Percentiles rank a stretch among this genome's conserved stretches.
phyloP scores from a whole-genome alignment of 257 asterid species.

The Lycium barbarum region DNA sequence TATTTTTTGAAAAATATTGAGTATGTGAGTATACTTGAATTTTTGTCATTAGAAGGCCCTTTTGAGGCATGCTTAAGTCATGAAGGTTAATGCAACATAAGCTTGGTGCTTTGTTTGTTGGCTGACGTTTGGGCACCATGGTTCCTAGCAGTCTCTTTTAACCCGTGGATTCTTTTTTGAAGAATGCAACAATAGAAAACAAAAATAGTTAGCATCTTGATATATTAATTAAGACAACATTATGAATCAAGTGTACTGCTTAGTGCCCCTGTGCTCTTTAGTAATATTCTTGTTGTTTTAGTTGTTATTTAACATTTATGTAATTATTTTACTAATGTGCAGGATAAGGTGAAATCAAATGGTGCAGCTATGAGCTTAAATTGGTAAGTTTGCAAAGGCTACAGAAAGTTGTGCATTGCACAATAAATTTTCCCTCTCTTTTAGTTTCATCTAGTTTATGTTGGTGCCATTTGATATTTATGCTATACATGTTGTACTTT shows the following conservation, averaged over 20 bases:
- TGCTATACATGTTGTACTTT: not conserved
- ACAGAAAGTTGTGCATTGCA: not conserved
- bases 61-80: not conserved
- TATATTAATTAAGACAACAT: not conserved
- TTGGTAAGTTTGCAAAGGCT: not conserved
- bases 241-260: not conserved
- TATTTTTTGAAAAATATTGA: not conserved
- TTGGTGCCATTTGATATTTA: not conserved
- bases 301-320: not conserved
- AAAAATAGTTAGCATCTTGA: not conserved
- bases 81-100: not conserved
- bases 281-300: not conserved
- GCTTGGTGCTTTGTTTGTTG: not conserved
- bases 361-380: not conserved
- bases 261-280: not conserved
- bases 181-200: not conserved
- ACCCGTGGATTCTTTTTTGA: not conserved
- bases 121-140: not conserved
- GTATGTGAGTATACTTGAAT: not conserved
- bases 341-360: not conserved
- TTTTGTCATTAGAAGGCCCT: not conserved
- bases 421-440: no score
- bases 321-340: not conserved
- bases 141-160: not conserved
- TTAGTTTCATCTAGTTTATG: not conserved